Percentiles rank a stretch among this genome's conserved stretches.
Evolutionary conservation across 176 grass and related monocot species (phyloP).

Genomic region (Miscanthus lutarioriparius): DNA sequence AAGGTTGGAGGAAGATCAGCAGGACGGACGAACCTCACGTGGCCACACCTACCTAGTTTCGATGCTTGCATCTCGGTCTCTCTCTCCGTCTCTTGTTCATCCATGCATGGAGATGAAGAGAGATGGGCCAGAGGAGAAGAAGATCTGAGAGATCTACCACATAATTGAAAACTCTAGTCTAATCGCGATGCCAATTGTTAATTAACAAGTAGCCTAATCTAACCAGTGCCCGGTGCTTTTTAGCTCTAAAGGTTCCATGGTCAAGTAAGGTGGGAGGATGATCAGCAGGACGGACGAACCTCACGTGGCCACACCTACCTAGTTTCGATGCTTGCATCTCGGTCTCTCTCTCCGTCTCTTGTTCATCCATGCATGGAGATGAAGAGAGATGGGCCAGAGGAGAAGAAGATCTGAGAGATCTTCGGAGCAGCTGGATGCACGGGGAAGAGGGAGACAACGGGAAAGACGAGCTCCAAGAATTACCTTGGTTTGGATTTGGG

Average conservation of each 20-base stretch:
- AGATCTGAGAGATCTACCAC: no score
- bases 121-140: no score
- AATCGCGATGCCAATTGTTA: background rate
- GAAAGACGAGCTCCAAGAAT: background rate
- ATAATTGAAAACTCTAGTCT: no score
- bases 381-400: no score
- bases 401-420: no score
- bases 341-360: background rate
- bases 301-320: background rate
- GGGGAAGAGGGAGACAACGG: background rate
- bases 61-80: background rate
- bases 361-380: background rate
- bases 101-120: no score
- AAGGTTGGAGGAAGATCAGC: constrained; percentile 2
- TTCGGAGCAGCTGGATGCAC: background rate
- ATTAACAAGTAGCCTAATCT: background rate
- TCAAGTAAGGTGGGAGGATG: constrained; percentile 23
- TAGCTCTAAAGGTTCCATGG: constrained; percentile 7
- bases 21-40: background rate
- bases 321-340: background rate
- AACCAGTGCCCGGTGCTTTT: background rate
- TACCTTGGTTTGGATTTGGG: background rate
- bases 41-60: background rate
- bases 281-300: background rate
- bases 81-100: background rate